Evolutionary conservation across 768 basidiomycete genomes (phyloP), one percentile per base, ranked within the genome.

Genomic region (Thelephora aurantiotincta): DNA sequence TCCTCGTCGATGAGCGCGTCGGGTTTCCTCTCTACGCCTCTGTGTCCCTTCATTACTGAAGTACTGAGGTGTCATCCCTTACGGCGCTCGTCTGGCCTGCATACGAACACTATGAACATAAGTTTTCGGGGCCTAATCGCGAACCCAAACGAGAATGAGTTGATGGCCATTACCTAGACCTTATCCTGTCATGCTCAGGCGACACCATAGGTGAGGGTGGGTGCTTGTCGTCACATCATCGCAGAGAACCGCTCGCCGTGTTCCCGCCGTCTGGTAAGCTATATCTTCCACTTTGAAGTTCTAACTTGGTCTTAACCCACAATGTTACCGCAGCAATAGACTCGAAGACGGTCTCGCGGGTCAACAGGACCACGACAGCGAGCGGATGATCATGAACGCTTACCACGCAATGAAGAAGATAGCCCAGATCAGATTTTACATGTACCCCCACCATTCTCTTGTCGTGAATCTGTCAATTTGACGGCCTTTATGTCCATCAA

Each of bases 151-250:
- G 92, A 96, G 66, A 99, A 99, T 65, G 96, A 99, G 63, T 75
- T 98, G 48, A 96, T 97, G 89, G 78, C 98, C 34, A 98, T 68
- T 96, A 91, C 64, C 66, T 98, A 43, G 96, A 98, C 65, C 58
- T 98, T 47, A 87, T 96, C 9, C 63, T 98, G 45, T 67, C 98
- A 18, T 93, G 92, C 57, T 67, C 97, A 44, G 96, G 98, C 64
- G 96, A 99, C 69, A 94, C 91, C 2, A 80, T 98, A 50, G 96
- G 98, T 63, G 92, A 99, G 60, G 96, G 96, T n/a, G n/a, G n/a
- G n/a, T n/a, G n/a, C n/a, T n/a, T n/a, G n/a, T n/a, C n/a, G 22
- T 14, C 20, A 19, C 35, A n/a, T 47, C 34, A 47, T 36, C 7
- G n/a, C n/a, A n/a, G n/a, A n/a, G n/a, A n/a, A n/a, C n/a, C n/a